phyloP scores from a whole-genome alignment of 2,329 filamentous ascomycete species.

The Neoscytalidium dimidiatum region DNA sequence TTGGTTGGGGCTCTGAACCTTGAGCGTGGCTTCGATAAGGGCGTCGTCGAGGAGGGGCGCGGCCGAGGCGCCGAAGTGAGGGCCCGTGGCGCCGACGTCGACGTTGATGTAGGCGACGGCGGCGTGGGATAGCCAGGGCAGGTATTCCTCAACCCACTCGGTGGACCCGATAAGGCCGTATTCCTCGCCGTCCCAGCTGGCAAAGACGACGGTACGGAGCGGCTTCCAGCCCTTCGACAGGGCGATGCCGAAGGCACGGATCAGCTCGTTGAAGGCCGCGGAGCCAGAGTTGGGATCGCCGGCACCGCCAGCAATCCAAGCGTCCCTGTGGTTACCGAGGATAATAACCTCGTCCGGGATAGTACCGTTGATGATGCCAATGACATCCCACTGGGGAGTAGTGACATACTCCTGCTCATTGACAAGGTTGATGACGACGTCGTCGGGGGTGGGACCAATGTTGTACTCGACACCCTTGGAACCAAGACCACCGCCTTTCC shows the following conservation, averaged over 20 bases:
- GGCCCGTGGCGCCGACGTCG: conserved; percentile 71
- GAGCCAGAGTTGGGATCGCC: conserved; percentile 83
- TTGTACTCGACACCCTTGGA: conserved; percentile 84
- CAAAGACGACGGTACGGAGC: conserved; percentile 86
- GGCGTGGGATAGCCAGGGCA: conserved; percentile 74
- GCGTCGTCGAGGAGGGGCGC: conserved; percentile 76
- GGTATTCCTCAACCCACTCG: conserved; percentile 89
- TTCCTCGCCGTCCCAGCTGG: conserved; percentile 69
- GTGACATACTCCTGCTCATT: conserved; percentile 54
- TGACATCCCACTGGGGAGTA: conserved; percentile 68
- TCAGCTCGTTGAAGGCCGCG: conserved; percentile 75
- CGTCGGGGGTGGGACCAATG: conserved; percentile 76
- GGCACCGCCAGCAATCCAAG: conserved; percentile 81
- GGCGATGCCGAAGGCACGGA: conserved; percentile 72
- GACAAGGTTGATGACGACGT: conserved; percentile 55
- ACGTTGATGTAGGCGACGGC: conserved; percentile 85
- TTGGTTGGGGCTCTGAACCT: conserved; percentile 64
- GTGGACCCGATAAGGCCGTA: conserved; percentile 85
- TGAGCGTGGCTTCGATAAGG: conserved; percentile 62
- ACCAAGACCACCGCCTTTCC: conserved; percentile 72
- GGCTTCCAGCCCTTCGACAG: conserved; percentile 78
- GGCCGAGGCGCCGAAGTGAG: conserved; percentile 64
- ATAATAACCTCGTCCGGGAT: conserved; percentile 83
- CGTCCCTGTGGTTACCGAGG: conserved; percentile 89
- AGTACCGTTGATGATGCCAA: conserved; percentile 87